phyloP scores from a whole-genome alignment of 176 grass and related monocot species.

The Rhipidocladum racemiflorum region DNA sequence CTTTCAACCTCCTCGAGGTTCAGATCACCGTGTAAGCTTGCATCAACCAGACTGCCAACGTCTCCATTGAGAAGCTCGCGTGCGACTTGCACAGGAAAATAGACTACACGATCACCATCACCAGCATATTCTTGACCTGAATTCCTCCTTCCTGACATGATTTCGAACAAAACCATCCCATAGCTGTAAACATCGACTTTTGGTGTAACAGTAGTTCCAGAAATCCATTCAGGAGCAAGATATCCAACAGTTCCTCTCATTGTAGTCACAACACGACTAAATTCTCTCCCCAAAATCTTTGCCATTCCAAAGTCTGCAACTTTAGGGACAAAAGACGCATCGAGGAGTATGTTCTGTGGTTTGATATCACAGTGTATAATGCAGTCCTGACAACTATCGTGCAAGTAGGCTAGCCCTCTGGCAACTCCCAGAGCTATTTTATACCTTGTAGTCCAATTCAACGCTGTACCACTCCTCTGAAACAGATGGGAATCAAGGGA shows the following conservation, averaged over 20 bases:
- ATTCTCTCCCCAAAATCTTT: constrained; percentile 17
- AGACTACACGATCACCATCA: neutral
- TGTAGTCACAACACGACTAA: constrained; percentile 11
- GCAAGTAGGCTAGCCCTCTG: constrained; percentile 50
- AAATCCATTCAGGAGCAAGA: constrained; percentile 19
- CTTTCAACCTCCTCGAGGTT: constrained; percentile 29
- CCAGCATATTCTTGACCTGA: neutral
- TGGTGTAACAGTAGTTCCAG: constrained; percentile 8
- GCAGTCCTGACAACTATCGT: constrained; percentile 48
- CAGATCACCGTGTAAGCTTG: constrained; percentile 14
- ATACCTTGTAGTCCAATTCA: constrained; percentile 45
- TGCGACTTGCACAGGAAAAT: constrained; percentile 34
- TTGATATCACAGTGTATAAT: constrained; percentile 37
- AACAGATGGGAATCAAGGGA: constrained; percentile 18
- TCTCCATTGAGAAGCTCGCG: constrained; percentile 35
- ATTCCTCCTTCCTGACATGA: constrained; percentile 17
- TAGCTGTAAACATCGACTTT: constrained; percentile 26
- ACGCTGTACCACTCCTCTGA: neutral
- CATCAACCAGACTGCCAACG: constrained; percentile 37
- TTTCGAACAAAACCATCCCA: constrained; percentile 13
- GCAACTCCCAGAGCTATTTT: constrained; percentile 44
- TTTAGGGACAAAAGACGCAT: constrained; percentile 6
- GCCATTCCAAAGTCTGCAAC: constrained; percentile 34
- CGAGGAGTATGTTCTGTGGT: constrained; percentile 20
- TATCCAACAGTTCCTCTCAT: constrained; percentile 2